Percentiles rank a stretch among this genome's conserved stretches.
These are phyloP conservation scores for Cetraspora pellucida DNA, from an alignment of 192 early-diverging fungal genomes.

Conservation along the genomic window DNA sequence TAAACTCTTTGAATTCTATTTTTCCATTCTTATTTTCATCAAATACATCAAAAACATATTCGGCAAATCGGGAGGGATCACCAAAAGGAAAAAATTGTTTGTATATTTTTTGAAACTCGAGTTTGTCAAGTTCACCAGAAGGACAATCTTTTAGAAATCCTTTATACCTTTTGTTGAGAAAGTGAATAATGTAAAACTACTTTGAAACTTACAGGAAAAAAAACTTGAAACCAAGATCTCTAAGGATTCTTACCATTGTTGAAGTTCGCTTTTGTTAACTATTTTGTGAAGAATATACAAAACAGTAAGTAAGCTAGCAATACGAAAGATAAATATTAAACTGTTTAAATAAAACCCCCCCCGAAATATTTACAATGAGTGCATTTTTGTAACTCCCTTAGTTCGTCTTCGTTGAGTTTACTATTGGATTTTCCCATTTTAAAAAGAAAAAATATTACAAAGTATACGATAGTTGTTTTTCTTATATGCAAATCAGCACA, in stretches of 20 bases:
- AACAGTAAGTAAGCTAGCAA: neutral
- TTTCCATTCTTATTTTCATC: conserved; percentile 87
- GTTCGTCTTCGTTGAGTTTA: conserved; percentile 78
- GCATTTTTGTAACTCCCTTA: conserved; percentile 74
- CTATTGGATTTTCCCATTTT: conserved; percentile 85
- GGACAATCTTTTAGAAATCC: conserved; percentile 95
- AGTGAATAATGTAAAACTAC: neutral
- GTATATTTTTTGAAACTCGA: conserved; percentile 90
- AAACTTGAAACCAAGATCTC: neutral
- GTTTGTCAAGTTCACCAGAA: conserved; percentile 76
- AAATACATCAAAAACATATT: conserved; percentile 90
- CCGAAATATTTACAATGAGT: conserved; percentile 74
- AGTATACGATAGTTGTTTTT: no score
- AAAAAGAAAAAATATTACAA: no score
- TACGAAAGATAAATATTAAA: neutral
- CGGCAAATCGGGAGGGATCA: conserved; percentile 85
- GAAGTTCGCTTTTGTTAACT: conserved; percentile 92
- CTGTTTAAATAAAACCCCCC: neutral
- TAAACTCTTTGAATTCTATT: conserved; percentile 92
- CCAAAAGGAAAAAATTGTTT: conserved; percentile 98
- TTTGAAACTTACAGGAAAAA: neutral
- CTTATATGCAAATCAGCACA: no score
- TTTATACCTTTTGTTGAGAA: conserved; percentile 70
- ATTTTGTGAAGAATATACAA: neutral
- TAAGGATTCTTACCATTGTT: conserved; percentile 73